Conservation (phyloP, 2,329 filamentous ascomycete genomes). For the Fusarium sp. region DNA sequence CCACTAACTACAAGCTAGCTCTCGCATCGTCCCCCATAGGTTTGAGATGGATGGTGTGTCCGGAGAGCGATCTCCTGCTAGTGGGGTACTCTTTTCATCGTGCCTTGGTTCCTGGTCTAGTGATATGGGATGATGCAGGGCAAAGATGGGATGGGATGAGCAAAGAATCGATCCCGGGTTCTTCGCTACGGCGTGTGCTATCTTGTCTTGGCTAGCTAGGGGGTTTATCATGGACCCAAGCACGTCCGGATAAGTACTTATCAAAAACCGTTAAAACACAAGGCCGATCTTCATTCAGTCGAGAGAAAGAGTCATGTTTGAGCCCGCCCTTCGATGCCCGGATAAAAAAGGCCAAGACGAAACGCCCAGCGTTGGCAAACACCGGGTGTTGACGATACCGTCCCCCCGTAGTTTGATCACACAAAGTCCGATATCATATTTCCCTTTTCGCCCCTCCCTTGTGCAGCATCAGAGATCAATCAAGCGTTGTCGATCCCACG, state of each 20-base stretch:
- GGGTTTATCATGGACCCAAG: background rate
- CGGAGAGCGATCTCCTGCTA: background rate
- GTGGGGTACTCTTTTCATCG: background rate
- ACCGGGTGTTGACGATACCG: background rate
- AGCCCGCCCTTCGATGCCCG: background rate
- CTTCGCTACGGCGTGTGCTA: background rate
- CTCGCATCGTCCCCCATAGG: background rate
- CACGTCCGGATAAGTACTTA: background rate
- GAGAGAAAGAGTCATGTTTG: background rate
- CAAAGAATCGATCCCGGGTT: background rate
- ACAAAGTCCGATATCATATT: background rate
- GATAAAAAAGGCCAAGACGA: background rate
- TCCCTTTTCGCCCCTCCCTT: background rate
- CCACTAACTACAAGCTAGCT: background rate
- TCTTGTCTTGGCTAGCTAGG: background rate
- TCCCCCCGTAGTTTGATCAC: background rate
- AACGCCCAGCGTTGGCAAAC: background rate
- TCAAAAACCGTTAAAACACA: background rate
- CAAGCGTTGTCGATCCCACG: constrained; percentile 2
- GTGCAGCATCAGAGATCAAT: constrained; percentile 1
- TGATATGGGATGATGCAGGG: background rate
- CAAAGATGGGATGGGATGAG: background rate
- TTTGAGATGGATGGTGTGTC: background rate
- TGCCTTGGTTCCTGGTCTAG: constrained; percentile 4
- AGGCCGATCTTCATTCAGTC: background rate